Conservation (phyloP, 208 protist species). For the Sergeia podlipaevii region DNA sequence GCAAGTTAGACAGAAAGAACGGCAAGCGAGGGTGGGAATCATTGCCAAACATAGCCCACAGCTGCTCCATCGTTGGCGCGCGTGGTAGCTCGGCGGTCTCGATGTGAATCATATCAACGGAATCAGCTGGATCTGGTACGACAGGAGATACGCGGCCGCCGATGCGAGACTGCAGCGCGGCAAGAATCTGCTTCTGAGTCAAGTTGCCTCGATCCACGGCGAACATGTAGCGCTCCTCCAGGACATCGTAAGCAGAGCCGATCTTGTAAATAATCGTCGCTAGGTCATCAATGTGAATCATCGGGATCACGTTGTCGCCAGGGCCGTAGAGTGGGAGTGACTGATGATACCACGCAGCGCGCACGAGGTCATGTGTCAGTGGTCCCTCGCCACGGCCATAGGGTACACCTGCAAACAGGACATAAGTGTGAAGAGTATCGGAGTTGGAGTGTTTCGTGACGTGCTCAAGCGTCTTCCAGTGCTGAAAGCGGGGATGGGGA, state of each 20-base stretch:
- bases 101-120: slow-evolving; percentile 15
- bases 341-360: slow-evolving; percentile 73
- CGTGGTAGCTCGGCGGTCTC: slow-evolving; percentile 2
- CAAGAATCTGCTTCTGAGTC: slow-evolving; percentile 75
- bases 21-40: slow-evolving; percentile 12
- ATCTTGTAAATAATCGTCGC: slow-evolving; percentile 66
- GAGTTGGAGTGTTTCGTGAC: slow-evolving; percentile 82
- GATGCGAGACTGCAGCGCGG: slow-evolving; percentile 50
- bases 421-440: slow-evolving; percentile 87
- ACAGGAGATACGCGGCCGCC: slow-evolving; percentile 44
- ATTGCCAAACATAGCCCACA: slow-evolving; percentile 11
- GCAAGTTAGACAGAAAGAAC: slow-evolving; percentile 69
- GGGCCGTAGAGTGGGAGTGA: slow-evolving; percentile 65
- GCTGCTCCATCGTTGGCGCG: slow-evolving; percentile 15
- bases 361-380: slow-evolving; percentile 57
- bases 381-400: slow-evolving; percentile 81
- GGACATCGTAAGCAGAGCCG: slow-evolving; percentile 62
- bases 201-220: slow-evolving; percentile 86
- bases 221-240: slow-evolving; percentile 89
- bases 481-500: slow-evolving; percentile 81
- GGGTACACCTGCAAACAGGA: slow-evolving; percentile 85
- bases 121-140: background rate
- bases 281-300: slow-evolving; percentile 93
- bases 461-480: slow-evolving; percentile 87
- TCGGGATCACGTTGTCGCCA: slow-evolving; percentile 86